phyloP scores from a whole-genome alignment of 305 asterid species.

The Fraxinus sp. region DNA sequence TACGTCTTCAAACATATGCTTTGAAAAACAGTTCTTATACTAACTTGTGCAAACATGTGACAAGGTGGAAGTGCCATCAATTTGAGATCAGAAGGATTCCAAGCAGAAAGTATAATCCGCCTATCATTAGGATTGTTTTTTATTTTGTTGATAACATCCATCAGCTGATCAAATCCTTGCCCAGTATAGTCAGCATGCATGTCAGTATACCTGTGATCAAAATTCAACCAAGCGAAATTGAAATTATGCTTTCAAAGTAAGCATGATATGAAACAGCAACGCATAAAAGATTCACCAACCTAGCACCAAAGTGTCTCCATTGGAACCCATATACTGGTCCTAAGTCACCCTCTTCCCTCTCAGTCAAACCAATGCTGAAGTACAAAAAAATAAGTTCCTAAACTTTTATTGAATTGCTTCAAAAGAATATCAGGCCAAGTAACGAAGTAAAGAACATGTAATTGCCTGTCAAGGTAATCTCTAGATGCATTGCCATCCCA shows the following conservation, averaged over 20 bases:
- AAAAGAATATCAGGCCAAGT: constrained; percentile 20
- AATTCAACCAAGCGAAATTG: background rate
- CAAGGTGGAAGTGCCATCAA: constrained; percentile 93
- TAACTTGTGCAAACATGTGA: constrained; percentile 94
- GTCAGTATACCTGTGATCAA: constrained; percentile 60
- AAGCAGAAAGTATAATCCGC: constrained; percentile 77
- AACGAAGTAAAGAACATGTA: constrained; percentile 13
- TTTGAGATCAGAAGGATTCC: constrained; percentile 94
- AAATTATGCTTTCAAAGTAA: background rate
- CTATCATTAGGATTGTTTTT: constrained; percentile 84
- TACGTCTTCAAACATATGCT: background rate
- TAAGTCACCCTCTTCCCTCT: constrained; percentile 85
- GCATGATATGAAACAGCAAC: background rate
- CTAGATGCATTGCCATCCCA: constrained; percentile 99
- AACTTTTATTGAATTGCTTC: background rate
- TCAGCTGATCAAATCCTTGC: constrained; percentile 89
- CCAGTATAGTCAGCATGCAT: constrained; percentile 91
- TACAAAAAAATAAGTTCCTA: background rate
- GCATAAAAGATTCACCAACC: constrained; percentile 37
- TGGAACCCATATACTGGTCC: constrained; percentile 94
- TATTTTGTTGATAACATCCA: constrained; percentile 72
- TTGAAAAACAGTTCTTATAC: background rate
- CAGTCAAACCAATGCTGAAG: constrained; percentile 67
- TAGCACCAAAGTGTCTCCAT: constrained; percentile 96
- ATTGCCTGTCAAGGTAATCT: constrained; percentile 77